phyloP scores from a whole-genome alignment of 2,329 filamentous ascomycete genomes.

The Trichoderma oligosporum region DNA sequence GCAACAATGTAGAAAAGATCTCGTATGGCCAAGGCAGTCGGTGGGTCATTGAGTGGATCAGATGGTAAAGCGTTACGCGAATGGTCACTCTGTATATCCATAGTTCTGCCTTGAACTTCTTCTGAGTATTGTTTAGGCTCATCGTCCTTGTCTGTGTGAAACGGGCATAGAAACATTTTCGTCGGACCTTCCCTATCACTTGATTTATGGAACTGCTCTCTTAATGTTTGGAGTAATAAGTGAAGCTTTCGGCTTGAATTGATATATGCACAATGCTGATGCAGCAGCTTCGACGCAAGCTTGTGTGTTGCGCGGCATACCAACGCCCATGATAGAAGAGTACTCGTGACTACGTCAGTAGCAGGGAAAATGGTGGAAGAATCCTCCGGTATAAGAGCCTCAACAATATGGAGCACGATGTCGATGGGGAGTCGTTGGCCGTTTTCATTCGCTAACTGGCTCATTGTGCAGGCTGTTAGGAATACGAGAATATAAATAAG shows the following conservation, averaged over 20 bases:
- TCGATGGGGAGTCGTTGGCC: slow-evolving; percentile 1
- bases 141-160: background rate
- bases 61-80: background rate
- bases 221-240: background rate
- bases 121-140: too few relatives aligned
- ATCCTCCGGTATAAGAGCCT: background rate
- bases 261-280: slow-evolving; percentile 14
- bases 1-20: slow-evolving; percentile 3
- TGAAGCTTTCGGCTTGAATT: background rate
- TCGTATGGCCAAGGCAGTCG: background rate
- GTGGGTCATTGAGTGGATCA: background rate
- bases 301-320: background rate
- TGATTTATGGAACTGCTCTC: background rate
- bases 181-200: background rate
- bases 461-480: background rate
- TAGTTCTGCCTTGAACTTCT: too few relatives aligned
- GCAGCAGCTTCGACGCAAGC: background rate
- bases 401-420: slow-evolving; percentile 1
- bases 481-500: too few relatives aligned
- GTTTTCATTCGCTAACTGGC: background rate
- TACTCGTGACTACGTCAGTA: background rate
- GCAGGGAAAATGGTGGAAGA: background rate
- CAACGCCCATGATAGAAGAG: slow-evolving; percentile 1
- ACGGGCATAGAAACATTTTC: slow-evolving; percentile 1
- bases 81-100: background rate